These are phyloP conservation scores for Clonostachys rosea DNA, from an alignment of 2,329 filamentous ascomycete species.

Conservation along the genomic window DNA sequence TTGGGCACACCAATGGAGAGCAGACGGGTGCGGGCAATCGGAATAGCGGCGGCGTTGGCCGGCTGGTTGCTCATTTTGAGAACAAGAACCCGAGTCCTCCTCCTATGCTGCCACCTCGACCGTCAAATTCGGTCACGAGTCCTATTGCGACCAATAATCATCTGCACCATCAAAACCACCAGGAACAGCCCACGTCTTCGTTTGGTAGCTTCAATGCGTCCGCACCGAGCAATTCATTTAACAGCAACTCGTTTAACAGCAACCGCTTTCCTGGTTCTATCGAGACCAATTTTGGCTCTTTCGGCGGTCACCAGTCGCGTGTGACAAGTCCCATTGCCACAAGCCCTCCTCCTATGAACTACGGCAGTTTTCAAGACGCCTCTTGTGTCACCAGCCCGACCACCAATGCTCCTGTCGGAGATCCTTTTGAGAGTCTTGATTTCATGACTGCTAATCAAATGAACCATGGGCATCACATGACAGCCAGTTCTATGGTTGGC, in stretches of 20 bases:
- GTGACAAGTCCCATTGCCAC: conserved; percentile 23
- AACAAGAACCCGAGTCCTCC: conserved; percentile 27
- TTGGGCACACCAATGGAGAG: neutral
- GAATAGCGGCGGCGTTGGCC: conserved; percentile 22
- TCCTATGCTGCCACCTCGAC: conserved; percentile 21
- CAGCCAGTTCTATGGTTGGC: neutral
- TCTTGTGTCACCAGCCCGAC: conserved; percentile 18
- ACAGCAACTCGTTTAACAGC: conserved; percentile 1
- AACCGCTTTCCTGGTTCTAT: conserved; percentile 1
- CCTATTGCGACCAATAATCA: conserved; percentile 7
- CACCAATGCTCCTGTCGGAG: conserved; percentile 12
- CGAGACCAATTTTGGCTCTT: conserved; percentile 6
- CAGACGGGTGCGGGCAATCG: conserved; percentile 4
- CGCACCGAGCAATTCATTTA: neutral
- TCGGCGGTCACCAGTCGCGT: conserved; percentile 9
- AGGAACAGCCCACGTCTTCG: conserved; percentile 16
- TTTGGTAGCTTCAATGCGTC: conserved; percentile 19
- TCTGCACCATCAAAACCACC: neutral
- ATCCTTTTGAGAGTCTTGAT: conserved; percentile 23
- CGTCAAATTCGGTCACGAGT: conserved; percentile 17
- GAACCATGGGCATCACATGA: neutral
- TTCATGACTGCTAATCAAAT: conserved; percentile 13
- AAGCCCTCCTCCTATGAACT: conserved; percentile 19
- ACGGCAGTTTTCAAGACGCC: conserved; percentile 22
- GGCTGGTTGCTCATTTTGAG: conserved; percentile 34